Conservation (phyloP, 805 yeast genomes). For the Danielia reshetovae region DNA sequence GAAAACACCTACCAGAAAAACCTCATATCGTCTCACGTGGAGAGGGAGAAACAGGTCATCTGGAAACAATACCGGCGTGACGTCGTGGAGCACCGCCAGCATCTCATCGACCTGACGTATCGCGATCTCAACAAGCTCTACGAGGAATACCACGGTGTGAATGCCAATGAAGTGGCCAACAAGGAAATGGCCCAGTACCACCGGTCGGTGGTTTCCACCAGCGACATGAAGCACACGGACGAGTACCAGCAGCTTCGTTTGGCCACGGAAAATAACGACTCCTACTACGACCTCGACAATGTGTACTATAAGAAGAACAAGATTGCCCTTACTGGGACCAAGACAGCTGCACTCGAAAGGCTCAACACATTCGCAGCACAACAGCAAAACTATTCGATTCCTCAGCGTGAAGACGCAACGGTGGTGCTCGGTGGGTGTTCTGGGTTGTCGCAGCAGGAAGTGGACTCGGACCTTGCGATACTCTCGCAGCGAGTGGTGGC, state of each 20-base stretch:
- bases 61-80: conserved; percentile 33
- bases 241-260: conserved; percentile 7
- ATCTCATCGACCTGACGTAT: conserved; percentile 23
- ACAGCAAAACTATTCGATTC: conserved; percentile 10
- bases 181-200: conserved; percentile 20
- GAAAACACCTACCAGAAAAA: conserved; percentile 29
- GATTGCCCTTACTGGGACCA: conserved; percentile 30
- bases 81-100: conserved; percentile 21
- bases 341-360: conserved; percentile 9
- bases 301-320: conserved; percentile 25
- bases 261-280: conserved; percentile 15
- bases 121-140: conserved; percentile 25
- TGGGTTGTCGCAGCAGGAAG: conserved; percentile 12
- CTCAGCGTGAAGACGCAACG: conserved; percentile 11
- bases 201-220: conserved; percentile 21
- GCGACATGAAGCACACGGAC: conserved; percentile 12
- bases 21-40: conserved; percentile 18
- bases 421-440: conserved; percentile 13
- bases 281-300: conserved; percentile 20
- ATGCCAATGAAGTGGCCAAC: conserved; percentile 9
- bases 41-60: conserved; percentile 23
- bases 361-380: conserved; percentile 4
- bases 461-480: conserved; percentile 12
- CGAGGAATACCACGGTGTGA: conserved; percentile 26
- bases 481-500: no score